These are phyloP conservation scores for Rhodotorula glutinis DNA, from an alignment of 1,284 basidiomycete genomes.

Conservation along the genomic window DNA sequence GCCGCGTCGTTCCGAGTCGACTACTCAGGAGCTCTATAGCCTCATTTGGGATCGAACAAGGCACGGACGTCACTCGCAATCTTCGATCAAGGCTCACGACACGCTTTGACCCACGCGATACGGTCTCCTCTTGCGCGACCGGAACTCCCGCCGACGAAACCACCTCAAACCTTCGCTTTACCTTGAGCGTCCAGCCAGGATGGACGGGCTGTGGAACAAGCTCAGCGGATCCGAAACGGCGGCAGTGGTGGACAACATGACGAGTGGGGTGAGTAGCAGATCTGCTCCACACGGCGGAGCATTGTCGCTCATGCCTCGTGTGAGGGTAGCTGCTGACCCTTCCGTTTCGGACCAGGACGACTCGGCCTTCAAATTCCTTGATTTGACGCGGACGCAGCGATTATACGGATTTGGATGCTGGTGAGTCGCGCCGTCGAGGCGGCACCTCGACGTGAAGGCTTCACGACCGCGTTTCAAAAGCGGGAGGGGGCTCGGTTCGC, in stretches of 20 bases:
- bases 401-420: conserved; percentile 79
- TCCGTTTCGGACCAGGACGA: conserved; percentile 5
- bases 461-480: not conserved
- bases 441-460: not conserved
- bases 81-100: too few species aligned
- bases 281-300: not conserved
- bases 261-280: conserved; percentile 7
- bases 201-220: conserved; percentile 41
- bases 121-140: too few species aligned
- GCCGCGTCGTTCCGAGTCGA: too few species aligned
- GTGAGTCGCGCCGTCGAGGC: conserved; percentile 53
- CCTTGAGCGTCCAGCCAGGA: not conserved
- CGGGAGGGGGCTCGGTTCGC: not conserved
- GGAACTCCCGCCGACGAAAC: too few species aligned
- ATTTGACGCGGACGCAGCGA: conserved; percentile 70
- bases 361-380: conserved; percentile 68
- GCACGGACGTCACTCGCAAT: too few species aligned
- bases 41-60: too few species aligned
- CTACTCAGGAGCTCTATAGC: too few species aligned
- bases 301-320: too few species aligned
- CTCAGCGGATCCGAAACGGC: conserved; percentile 30
- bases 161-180: too few species aligned
- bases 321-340: not conserved
- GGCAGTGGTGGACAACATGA: conserved; percentile 26
- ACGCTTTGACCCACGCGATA: too few species aligned